Evolutionary conservation across 2,329 filamentous ascomycete species (phyloP).

Genomic region (Aspergillus pseudonomiae): DNA sequence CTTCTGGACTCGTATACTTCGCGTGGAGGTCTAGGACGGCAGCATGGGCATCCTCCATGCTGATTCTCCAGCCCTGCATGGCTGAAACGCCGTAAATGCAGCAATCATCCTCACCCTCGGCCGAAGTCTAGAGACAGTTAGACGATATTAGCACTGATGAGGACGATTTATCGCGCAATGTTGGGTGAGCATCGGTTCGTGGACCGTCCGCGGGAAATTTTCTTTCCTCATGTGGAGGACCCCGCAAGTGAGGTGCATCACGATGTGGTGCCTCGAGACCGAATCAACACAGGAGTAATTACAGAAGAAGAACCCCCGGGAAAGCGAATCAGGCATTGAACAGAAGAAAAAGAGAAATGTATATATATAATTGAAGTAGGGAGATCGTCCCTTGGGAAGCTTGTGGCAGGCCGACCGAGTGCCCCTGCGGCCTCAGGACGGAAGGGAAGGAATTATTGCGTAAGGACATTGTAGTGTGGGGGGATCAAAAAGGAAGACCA

Average conservation of each 20-base stretch:
- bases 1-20: constrained; percentile 53
- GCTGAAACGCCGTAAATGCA: constrained; percentile 92
- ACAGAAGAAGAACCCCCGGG: background rate
- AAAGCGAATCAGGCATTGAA: background rate
- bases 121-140: constrained; percentile 67
- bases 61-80: constrained; percentile 99
- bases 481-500: constrained; percentile 27
- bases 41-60: constrained; percentile 97
- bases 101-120: constrained; percentile 87
- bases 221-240: constrained; percentile 18
- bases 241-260: constrained; percentile 17
- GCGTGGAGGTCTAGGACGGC: constrained; percentile 83
- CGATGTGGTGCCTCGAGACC: constrained; percentile 5
- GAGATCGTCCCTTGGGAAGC: constrained; percentile 4
- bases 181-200: constrained; percentile 13
- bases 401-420: background rate
- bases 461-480: constrained; percentile 30
- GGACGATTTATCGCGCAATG: background rate
- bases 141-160: constrained; percentile 17
- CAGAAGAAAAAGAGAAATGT: background rate
- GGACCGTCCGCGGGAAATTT: constrained; percentile 18
- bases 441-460: constrained; percentile 24
- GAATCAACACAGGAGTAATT: background rate
- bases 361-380: background rate
- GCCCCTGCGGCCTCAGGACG: constrained; percentile 9